Conservation (phyloP, 192 early-diverging fungal genomes). For the Allomyces arbusculus region DNA sequence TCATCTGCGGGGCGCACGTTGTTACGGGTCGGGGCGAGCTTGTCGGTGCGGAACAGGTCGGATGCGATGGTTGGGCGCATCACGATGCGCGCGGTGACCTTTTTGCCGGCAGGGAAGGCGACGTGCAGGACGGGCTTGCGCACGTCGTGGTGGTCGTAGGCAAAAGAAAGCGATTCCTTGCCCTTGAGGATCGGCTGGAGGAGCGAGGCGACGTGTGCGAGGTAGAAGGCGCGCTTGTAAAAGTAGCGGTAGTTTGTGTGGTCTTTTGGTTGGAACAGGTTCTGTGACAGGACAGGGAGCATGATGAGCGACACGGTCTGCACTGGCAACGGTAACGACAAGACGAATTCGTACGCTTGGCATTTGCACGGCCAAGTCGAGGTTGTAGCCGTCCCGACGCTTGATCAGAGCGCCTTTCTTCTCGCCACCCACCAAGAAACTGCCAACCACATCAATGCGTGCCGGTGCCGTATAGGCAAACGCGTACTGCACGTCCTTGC, state of each 20-base stretch:
- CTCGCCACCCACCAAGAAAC: slow-evolving; percentile 39
- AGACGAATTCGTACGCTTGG: slow-evolving; percentile 23
- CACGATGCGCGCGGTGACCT: slow-evolving; percentile 13
- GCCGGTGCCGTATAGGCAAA: slow-evolving; percentile 57
- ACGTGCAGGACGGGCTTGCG: slow-evolving; percentile 15
- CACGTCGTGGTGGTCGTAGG: slow-evolving; percentile 13
- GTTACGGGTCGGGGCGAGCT: slow-evolving; percentile 60
- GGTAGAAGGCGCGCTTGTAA: slow-evolving; percentile 84
- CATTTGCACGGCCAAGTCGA: slow-evolving; percentile 86
- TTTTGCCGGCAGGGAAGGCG: slow-evolving; percentile 3
- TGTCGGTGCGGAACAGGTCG: slow-evolving; percentile 40
- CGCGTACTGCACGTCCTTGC: slow-evolving; percentile 43
- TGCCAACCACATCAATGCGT: slow-evolving; percentile 64
- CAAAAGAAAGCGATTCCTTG: neutral
- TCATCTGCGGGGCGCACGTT: slow-evolving; percentile 43
- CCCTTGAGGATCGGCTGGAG: slow-evolving; percentile 3
- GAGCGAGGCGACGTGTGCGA: slow-evolving; percentile 45
- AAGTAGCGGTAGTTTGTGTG: slow-evolving; percentile 83
- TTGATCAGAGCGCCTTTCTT: slow-evolving; percentile 37
- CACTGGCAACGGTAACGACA: too few relatives aligned
- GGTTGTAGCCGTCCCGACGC: slow-evolving; percentile 36
- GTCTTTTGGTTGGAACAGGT: slow-evolving; percentile 79
- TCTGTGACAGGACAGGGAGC: slow-evolving; percentile 8
- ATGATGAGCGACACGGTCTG: neutral
- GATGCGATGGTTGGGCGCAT: slow-evolving; percentile 53